phyloP scores from a whole-genome alignment of 805 yeast genomes.

The Saccharomycopsis lassenensis region DNA sequence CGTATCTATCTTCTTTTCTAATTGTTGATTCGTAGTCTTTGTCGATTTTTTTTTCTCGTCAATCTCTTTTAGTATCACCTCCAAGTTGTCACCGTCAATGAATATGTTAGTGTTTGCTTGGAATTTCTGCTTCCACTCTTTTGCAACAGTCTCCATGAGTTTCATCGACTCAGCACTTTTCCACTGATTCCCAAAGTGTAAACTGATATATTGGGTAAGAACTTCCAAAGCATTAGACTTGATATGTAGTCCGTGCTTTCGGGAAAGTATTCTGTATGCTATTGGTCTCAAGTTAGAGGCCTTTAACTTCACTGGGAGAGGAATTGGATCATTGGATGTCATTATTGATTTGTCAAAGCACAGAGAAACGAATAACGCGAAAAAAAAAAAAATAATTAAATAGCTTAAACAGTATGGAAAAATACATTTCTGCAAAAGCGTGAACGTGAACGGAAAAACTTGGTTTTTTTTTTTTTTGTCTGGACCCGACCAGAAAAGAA shows the following conservation, averaged over 20 bases:
- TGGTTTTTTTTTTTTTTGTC: background rate
- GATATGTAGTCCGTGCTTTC: slow-evolving; percentile 84
- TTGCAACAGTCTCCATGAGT: slow-evolving; percentile 68
- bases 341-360: background rate
- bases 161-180: slow-evolving; percentile 50
- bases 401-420: background rate
- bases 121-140: slow-evolving; percentile 50
- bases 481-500: no score
- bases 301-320: slow-evolving; percentile 65
- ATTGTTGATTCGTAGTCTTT: slow-evolving; percentile 19
- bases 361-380: background rate
- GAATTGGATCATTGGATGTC: slow-evolving; percentile 27
- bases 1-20: slow-evolving; percentile 7
- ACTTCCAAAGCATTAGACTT: slow-evolving; percentile 73
- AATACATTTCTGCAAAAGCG: background rate
- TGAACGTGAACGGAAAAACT: background rate
- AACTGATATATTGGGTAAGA: slow-evolving; percentile 67
- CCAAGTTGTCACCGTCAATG: slow-evolving; percentile 63
- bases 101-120: slow-evolving; percentile 82
- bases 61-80: slow-evolving; percentile 52
- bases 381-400: background rate
- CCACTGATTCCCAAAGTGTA: slow-evolving; percentile 80
- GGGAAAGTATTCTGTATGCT: slow-evolving; percentile 82
- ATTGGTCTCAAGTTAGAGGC: slow-evolving; percentile 82
- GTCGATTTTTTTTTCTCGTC: slow-evolving; percentile 24